Base-by-base conservation (phyloP, 2,329 filamentous ascomycete species). In the Diaporthe ilicicola region DNA sequence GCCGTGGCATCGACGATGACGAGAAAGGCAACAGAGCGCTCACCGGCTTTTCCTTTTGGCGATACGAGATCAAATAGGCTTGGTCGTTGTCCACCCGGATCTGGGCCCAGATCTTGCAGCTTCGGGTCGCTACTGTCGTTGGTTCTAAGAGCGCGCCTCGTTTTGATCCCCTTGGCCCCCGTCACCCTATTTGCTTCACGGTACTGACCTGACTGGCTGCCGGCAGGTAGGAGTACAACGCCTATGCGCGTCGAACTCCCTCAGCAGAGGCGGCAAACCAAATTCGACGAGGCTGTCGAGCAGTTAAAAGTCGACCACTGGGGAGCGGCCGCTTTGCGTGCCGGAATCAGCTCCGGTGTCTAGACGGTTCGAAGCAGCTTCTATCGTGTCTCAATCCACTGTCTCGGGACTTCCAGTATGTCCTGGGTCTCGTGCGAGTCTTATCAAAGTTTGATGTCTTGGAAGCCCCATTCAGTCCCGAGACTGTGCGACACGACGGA, bases 311-410 rank as follows among this genome's bases (percentile, higher is more conserved):
- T 13, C 27, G 10, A 48, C 29, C n/a, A 9, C 29, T 50, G 56
- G 37, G 46, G 29, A 50, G 29, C 59, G 5, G 44, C 32, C 34
- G 42, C 44, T 8, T 48, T 34, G 17, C 37, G 55, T 59, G 59
- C 34, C n/a, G 59, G 42, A 29, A 32, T 34, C n/a, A 32, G 12
- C 42, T 34, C n/a, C 29, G 59, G 59, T 50, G 59, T 62, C 29
- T 42, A 50, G 59, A 15, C 50, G 46, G 19, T n/a, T 22, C 59
- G 29, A 37, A 50, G 44, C 59, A 64, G 13, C 42, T 27, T 50
- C 42, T 37, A 10, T 13, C 34, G 34, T 64, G 59, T 64, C 59
- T 64, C 59, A 64, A 64, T n/a, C 6, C 29, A 37, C 17, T 50
- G 59, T 64, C 22, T 29, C 29, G 29, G n/a, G 32, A 15, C 13